These are phyloP conservation scores for Conringia planisiliqua DNA, from an alignment of 345 rosid species.

Conservation along the genomic window DNA sequence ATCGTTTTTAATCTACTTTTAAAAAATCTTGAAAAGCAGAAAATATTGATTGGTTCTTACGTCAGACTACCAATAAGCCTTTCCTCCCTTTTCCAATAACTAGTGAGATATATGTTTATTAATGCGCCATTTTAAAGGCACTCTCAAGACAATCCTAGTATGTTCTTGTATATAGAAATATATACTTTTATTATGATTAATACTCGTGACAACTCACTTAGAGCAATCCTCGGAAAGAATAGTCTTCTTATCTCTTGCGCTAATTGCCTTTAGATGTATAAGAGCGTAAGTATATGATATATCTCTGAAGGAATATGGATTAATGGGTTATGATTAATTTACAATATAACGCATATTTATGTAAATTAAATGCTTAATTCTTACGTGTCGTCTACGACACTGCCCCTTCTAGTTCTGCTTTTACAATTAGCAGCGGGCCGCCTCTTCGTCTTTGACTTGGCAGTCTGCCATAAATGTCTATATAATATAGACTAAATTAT, in stretches of 20 bases:
- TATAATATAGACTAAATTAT: constrained; percentile 16
- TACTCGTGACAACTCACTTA: neutral
- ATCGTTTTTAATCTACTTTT: neutral
- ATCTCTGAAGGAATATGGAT: neutral
- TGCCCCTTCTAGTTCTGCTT: neutral
- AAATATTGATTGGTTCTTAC: constrained; percentile 6
- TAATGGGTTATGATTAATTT: neutral
- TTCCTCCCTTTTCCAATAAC: neutral
- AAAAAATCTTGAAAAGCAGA: neutral
- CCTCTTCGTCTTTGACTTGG: constrained; percentile 33
- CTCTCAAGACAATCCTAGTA: neutral
- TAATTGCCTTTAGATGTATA: neutral
- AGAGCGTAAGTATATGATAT: neutral
- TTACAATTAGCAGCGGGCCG: constrained; percentile 31
- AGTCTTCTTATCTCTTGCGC: neutral
- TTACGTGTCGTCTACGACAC: constrained; percentile 39
- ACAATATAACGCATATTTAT: neutral
- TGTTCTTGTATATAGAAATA: neutral
- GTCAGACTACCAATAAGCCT: constrained; percentile 1
- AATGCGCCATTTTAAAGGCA: neutral
- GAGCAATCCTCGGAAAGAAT: neutral
- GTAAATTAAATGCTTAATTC: neutral
- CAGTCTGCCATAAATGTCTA: constrained; percentile 28
- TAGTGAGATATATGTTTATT: neutral
- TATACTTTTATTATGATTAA: neutral